A percentile compares a stretch with the other conserved stretches of the same genome.
Conservation (phyloP, 345 rosid species). For the Eucalyptus camaldulensis region DNA sequence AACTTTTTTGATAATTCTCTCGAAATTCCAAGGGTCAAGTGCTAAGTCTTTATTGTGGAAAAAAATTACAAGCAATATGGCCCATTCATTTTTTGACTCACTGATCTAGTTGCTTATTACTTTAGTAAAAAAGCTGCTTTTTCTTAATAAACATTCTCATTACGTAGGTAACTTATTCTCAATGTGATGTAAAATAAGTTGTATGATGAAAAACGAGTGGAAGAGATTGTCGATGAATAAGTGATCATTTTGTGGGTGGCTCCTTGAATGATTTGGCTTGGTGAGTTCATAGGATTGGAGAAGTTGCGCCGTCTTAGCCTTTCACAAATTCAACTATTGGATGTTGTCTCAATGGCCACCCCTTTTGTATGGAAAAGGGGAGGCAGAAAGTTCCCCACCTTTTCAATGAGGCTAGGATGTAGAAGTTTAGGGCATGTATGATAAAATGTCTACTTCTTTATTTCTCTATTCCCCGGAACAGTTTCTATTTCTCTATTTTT, state of each 20-base stretch:
- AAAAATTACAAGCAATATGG: background rate
- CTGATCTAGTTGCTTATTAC: background rate
- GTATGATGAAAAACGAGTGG: no score
- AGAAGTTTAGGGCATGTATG: no score
- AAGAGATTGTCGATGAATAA: background rate
- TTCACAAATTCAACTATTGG: no score
- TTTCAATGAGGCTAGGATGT: no score
- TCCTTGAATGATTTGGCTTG: background rate
- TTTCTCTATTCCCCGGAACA: no score
- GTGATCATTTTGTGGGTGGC: background rate
- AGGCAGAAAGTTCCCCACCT: no score
- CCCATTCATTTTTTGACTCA: background rate
- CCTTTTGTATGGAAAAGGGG: no score
- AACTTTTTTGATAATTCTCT: no score
- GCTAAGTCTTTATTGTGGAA: background rate
- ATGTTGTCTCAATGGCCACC: no score
- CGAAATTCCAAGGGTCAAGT: background rate
- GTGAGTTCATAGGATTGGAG: background rate
- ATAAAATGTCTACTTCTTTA: no score
- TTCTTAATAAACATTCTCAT: background rate
- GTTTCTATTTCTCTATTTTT: no score
- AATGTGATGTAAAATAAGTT: background rate
- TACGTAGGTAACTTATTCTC: background rate
- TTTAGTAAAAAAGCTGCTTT: background rate
- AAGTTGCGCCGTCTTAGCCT: background rate